Evolutionary conservation across 352 stramenopile genomes (phyloP).

Genomic region (Pythium monospermum): DNA sequence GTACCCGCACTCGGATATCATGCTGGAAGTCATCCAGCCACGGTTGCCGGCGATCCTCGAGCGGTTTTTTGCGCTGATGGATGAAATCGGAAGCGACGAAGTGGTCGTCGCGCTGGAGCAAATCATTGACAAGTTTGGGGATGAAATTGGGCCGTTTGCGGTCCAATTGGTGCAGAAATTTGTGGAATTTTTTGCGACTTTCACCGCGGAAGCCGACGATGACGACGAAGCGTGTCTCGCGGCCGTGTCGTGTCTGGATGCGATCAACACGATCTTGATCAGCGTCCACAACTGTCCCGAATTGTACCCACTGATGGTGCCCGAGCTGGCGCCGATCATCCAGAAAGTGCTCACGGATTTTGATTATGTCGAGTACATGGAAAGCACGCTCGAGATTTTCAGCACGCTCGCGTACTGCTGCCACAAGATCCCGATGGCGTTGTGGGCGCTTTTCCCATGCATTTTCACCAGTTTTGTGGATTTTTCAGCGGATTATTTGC

Average conservation of each 20-base stretch:
- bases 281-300: constrained; percentile 79
- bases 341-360: constrained; percentile 94
- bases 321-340: constrained; percentile 93
- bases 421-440: constrained; percentile 84
- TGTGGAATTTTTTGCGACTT: constrained; percentile 92
- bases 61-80: constrained; percentile 98
- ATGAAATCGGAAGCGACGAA: constrained; percentile 98
- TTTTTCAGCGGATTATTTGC: constrained; percentile 96
- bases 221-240: constrained; percentile 96
- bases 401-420: constrained; percentile 96
- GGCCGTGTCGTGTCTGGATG: constrained; percentile 86
- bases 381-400: constrained; percentile 95
- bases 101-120: constrained; percentile 92
- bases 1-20: constrained; percentile 80
- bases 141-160: constrained; percentile 93
- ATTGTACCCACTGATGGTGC: constrained; percentile 87
- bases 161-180: constrained; percentile 93
- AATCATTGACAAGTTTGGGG: constrained; percentile 96
- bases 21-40: constrained; percentile 85
- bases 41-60: constrained; percentile 94
- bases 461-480: constrained; percentile 95
- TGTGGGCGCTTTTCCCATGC: constrained; percentile 96
- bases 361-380: constrained; percentile 97
- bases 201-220: constrained; percentile 89
- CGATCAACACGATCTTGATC: constrained; percentile 85